phyloP scores from a whole-genome alignment of 495 filamentous ascomycete genomes.

The Trichoderma asperelloides region DNA sequence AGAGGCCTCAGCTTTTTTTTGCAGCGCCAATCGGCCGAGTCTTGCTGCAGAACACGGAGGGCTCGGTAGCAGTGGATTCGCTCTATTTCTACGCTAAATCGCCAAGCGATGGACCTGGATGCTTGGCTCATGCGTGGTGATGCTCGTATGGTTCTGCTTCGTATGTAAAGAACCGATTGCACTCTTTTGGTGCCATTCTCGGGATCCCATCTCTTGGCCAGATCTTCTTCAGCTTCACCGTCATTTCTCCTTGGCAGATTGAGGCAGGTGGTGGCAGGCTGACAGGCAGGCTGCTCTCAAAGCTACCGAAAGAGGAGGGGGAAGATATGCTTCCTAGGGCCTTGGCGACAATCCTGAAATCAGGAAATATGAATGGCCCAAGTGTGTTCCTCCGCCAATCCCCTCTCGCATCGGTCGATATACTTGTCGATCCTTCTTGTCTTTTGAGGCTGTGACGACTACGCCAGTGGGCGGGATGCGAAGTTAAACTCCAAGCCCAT shows the following conservation, averaged over 20 bases:
- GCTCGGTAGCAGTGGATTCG: not conserved
- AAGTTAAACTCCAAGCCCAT: not conserved
- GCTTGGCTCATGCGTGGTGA: not conserved
- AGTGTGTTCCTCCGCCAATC: not conserved
- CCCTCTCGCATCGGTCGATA: not conserved
- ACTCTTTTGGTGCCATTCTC: not conserved
- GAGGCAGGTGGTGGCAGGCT: not conserved
- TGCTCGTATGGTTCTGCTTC: not conserved
- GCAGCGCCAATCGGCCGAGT: not conserved
- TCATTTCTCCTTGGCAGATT: not conserved
- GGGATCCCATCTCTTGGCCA: not conserved
- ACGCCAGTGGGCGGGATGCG: not conserved
- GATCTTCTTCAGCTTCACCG: not conserved
- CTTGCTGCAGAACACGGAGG: not conserved
- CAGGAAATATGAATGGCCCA: not conserved
- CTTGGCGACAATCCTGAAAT: slow-evolving; percentile 6
- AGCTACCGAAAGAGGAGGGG: not conserved
- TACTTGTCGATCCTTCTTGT: not conserved
- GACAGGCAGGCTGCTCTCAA: not conserved
- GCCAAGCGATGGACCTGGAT: not conserved
- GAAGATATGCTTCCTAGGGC: not conserved
- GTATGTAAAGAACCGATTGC: not conserved
- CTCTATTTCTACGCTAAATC: not conserved
- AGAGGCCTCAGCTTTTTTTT: not conserved
- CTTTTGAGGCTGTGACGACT: not conserved